These are phyloP conservation scores for Kodamaea derodonti DNA, from an alignment of 1,139 yeast species.

Conservation along the genomic window DNA sequence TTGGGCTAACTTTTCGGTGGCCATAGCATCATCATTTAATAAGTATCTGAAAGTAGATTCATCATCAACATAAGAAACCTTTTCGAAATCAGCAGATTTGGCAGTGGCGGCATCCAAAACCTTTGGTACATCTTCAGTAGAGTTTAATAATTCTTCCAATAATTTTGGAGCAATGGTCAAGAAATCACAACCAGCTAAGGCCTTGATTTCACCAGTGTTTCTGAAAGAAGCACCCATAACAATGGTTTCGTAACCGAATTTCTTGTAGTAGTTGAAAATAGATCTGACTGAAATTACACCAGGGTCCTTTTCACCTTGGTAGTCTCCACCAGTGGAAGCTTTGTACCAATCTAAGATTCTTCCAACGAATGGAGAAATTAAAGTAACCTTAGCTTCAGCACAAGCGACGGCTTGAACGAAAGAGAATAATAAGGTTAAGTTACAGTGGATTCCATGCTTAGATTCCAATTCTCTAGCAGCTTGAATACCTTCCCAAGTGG, in stretches of 20 bases:
- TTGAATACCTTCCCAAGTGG: conserved; percentile 99
- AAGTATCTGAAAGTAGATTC: conserved; percentile 89
- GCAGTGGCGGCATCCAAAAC: conserved; percentile 67
- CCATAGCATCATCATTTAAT: conserved; percentile 96
- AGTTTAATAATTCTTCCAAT: conserved; percentile 83
- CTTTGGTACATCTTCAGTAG: conserved; percentile 75
- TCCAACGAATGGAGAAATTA: conserved; percentile 98
- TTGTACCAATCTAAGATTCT: conserved; percentile 99
- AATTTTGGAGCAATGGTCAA: conserved; percentile 93
- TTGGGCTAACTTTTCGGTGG: conserved; percentile 95
- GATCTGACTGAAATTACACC: conserved; percentile 89
- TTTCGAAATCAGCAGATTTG: conserved; percentile 50
- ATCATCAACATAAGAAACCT: conserved; percentile 78
- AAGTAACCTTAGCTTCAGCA: conserved; percentile 95
- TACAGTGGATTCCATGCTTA: conserved; percentile 88
- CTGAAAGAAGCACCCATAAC: conserved; percentile 99
- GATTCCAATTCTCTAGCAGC: conserved; percentile 95
- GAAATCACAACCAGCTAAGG: conserved; percentile 96
- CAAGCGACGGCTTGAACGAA: conserved; percentile 97
- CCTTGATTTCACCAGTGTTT: conserved; percentile 93
- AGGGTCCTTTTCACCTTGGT: conserved; percentile 81
- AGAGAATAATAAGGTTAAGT: conserved; percentile 92
- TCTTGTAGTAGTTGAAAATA: conserved; percentile 97
- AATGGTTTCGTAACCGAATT: conserved; percentile 91
- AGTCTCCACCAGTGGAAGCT: conserved; percentile 87